phyloP scores from a whole-genome alignment of 441 rosid genomes.

The Pelargonium myrrhifolium region DNA sequence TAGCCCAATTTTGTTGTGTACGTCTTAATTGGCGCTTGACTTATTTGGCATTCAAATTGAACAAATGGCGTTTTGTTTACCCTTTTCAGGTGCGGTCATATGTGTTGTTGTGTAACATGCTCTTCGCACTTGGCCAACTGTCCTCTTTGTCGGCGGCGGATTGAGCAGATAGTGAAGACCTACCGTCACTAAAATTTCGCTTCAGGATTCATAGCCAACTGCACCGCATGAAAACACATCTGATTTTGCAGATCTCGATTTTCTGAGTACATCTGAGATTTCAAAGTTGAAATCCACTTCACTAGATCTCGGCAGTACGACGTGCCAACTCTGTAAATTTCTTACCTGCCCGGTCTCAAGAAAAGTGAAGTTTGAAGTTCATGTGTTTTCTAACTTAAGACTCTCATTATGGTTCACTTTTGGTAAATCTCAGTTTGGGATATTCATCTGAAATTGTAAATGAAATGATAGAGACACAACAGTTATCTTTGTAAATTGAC shows the following conservation, averaged over 20 bases:
- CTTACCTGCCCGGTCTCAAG: neutral
- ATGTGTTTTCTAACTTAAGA: neutral
- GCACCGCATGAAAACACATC: neutral
- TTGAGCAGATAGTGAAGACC: constrained; percentile 73
- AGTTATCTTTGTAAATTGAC: neutral
- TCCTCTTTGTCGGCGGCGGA: constrained; percentile 80
- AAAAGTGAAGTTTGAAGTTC: neutral
- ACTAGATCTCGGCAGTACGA: neutral
- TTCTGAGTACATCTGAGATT: neutral
- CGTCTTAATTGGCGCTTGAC: neutral
- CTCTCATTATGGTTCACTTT: neutral
- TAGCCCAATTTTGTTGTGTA: neutral
- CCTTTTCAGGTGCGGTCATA: constrained; percentile 80
- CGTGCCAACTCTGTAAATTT: neutral
- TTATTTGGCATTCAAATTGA: no score
- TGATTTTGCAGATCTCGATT: constrained; percentile 9
- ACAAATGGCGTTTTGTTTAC: neutral
- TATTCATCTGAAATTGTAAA: neutral
- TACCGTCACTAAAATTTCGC: constrained; percentile 53
- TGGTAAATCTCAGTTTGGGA: neutral
- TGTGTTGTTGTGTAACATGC: constrained; percentile 87
- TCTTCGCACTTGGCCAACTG: constrained; percentile 61
- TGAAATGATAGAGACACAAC: neutral
- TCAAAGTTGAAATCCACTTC: neutral
- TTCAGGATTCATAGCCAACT: constrained; percentile 10